phyloP scores from a whole-genome alignment of 2,329 filamentous ascomycete species.

The Aspergillus flavus region DNA sequence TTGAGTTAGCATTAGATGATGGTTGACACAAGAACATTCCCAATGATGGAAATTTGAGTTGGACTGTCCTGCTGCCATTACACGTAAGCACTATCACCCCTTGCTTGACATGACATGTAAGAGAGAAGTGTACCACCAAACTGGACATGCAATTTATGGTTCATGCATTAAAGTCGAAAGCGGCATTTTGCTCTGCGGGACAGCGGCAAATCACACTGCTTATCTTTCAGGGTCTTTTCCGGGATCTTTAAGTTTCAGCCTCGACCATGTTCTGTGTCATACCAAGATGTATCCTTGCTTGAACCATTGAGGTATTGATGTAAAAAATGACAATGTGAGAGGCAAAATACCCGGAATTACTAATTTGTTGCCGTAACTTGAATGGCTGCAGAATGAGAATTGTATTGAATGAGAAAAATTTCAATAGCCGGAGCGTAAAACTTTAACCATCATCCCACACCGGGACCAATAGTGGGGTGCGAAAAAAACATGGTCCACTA shows the following conservation, averaged over 20 bases:
- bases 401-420: not conserved
- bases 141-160: not conserved
- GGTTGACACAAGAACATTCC: not conserved
- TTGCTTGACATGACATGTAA: not conserved
- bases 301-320: no score
- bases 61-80: not conserved
- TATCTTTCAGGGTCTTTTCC: not conserved
- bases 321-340: no score
- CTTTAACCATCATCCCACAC: not conserved
- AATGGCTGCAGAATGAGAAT: not conserved
- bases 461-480: not conserved
- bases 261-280: not conserved
- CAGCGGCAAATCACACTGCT: not conserved
- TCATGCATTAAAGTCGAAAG: not conserved
- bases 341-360: not conserved
- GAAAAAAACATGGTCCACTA: constrained; percentile 4
- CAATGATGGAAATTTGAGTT: not conserved
- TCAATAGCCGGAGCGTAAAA: not conserved
- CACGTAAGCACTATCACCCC: not conserved
- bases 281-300: not conserved
- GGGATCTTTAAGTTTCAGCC: not conserved
- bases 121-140: not conserved
- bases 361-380: not conserved
- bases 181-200: not conserved
- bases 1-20: not conserved